These are phyloP conservation scores for Aschersonia sp. DNA, from an alignment of 2,329 filamentous ascomycete species.

Conservation along the genomic window DNA sequence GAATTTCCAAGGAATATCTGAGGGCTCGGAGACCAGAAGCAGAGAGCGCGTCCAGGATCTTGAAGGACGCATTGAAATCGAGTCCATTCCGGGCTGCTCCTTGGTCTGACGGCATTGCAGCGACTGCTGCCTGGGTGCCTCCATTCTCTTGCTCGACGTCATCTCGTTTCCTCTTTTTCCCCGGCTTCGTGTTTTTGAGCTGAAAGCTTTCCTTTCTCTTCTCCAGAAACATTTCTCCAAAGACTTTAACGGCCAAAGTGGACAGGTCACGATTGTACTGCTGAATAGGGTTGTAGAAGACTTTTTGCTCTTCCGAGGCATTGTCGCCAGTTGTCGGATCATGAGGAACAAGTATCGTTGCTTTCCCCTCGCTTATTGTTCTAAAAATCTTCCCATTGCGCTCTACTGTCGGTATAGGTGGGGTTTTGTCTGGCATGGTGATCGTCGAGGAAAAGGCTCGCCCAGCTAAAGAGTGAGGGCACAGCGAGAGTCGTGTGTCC, in stretches of 20 bases:
- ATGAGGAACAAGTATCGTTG: conserved; percentile 39
- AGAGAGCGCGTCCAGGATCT: conserved; percentile 88
- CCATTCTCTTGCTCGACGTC: conserved; percentile 8
- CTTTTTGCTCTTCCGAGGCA: conserved; percentile 53
- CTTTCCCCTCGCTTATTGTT: conserved; percentile 39
- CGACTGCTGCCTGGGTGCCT: conserved; percentile 1
- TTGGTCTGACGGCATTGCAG: conserved; percentile 4
- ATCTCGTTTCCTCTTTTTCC: conserved; percentile 32
- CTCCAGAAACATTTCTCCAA: conserved; percentile 52
- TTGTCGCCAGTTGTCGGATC: conserved; percentile 29
- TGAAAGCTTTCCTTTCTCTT: conserved; percentile 23
- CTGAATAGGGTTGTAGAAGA: conserved; percentile 98
- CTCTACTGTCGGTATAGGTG: conserved; percentile 10
- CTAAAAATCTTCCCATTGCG: conserved; percentile 33
- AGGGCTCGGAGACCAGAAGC: conserved; percentile 84
- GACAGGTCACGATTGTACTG: conserved; percentile 97
- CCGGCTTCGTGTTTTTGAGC: conserved; percentile 23
- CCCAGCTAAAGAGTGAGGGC: neutral
- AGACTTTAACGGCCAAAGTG: conserved; percentile 80
- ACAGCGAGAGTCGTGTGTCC: too few relatives aligned
- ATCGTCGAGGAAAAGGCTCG: neutral
- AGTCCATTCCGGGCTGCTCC: conserved; percentile 11
- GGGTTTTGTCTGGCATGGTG: neutral
- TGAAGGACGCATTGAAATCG: conserved; percentile 37
- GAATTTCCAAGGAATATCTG: conserved; percentile 82